Conservation (phyloP, 129 eudicot species). For the Helianthus annuus region DNA sequence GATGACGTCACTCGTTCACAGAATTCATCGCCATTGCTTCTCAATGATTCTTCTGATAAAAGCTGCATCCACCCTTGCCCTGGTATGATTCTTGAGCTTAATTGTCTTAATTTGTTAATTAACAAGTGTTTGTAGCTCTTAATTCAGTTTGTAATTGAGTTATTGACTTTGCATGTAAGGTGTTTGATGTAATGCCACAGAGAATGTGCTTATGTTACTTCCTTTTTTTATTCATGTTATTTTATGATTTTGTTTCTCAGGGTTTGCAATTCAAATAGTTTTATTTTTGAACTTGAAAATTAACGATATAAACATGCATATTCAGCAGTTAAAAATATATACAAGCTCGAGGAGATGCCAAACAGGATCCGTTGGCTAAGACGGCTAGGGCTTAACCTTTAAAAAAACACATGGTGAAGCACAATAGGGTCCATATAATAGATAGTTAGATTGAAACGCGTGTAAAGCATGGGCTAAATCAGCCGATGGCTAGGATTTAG, state of each 20-base stretch:
- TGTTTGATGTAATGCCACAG: slow-evolving; percentile 22
- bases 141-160: background rate
- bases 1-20: slow-evolving; percentile 7
- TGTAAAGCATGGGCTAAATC: no score
- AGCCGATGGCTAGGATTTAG: no score
- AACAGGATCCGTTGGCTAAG: no score
- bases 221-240: background rate
- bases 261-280: background rate
- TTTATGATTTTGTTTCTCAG: background rate
- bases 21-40: slow-evolving; percentile 10
- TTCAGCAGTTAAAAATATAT: no score
- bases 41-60: slow-evolving; percentile 2
- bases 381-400: no score
- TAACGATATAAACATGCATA: no score
- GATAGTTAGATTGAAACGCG: no score
- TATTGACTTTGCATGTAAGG: background rate
- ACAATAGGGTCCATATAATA: no score
- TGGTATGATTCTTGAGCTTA: slow-evolving; percentile 18
- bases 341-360: no score
- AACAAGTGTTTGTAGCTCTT: background rate
- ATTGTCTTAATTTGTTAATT: slow-evolving; percentile 3
- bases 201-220: background rate
- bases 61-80: slow-evolving; percentile 28
- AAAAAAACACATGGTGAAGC: no score
- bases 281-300: no score